These are phyloP conservation scores for Irpex lacteus DNA, from an alignment of 1,284 basidiomycete species.

Conservation along the genomic window DNA sequence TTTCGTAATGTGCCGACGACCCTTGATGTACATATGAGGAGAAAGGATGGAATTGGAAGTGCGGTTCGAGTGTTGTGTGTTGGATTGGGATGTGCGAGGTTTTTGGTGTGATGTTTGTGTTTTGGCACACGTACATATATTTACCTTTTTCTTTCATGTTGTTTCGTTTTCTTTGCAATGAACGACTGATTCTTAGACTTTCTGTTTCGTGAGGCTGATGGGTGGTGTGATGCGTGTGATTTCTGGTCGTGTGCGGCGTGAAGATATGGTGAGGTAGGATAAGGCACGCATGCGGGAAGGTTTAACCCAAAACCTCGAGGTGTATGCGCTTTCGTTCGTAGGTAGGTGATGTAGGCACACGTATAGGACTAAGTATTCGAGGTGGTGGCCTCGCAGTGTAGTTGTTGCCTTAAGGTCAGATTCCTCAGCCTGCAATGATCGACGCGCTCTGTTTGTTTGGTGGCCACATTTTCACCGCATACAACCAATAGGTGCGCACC, in stretches of 20 bases:
- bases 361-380: no score
- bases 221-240: neutral
- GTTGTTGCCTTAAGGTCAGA: no score
- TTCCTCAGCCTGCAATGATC: no score
- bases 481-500: no score
- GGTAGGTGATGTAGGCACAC: neutral
- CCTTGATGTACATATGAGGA: neutral
- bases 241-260: neutral
- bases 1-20: neutral
- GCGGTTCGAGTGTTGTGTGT: neutral
- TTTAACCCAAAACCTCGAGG: neutral
- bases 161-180: neutral
- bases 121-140: neutral
- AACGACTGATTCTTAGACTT: no score
- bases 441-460: no score
- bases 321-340: no score
- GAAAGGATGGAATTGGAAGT: neutral
- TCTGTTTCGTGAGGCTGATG: no score
- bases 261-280: neutral
- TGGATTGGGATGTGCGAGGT: neutral
- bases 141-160: neutral
- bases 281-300: neutral
- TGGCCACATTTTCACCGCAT: no score
- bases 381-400: no score
- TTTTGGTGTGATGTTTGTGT: neutral